Conservation (phyloP, 176 grass and related monocot genomes). For the Olyra latifolia region DNA sequence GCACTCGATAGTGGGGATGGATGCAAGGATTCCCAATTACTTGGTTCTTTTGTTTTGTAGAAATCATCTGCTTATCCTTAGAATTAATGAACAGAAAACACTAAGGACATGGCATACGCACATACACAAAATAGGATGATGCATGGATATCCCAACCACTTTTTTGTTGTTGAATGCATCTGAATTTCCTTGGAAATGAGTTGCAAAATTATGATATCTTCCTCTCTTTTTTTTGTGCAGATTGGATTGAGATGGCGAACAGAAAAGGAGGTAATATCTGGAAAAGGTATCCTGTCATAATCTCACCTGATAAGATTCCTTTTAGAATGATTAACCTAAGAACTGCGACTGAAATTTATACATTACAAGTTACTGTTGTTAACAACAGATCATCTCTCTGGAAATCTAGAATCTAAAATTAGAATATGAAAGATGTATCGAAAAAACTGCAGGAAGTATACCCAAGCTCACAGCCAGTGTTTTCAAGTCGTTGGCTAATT, state of each 20-base stretch:
- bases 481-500: too few relatives aligned
- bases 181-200: conserved; percentile 9
- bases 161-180: conserved; percentile 4
- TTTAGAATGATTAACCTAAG: conserved; percentile 3
- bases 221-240: conserved; percentile 30
- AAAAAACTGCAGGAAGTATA: neutral
- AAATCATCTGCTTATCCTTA: conserved; percentile 8
- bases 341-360: neutral
- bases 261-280: conserved; percentile 88
- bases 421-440: neutral
- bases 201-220: conserved; percentile 3
- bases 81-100: neutral
- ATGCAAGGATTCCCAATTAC: neutral
- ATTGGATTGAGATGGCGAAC: conserved; percentile 97
- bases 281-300: conserved; percentile 61
- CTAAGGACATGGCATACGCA: neutral
- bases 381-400: neutral
- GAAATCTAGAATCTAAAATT: neutral
- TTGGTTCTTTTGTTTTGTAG: neutral
- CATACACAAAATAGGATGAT: neutral
- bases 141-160: neutral
- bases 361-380: neutral
- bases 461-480: neutral
- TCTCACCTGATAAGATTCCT: neutral
- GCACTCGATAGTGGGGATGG: neutral